Evolutionary conservation across 1,284 basidiomycete genomes (phyloP).

Genomic region (Microbotryum violaceum): DNA sequence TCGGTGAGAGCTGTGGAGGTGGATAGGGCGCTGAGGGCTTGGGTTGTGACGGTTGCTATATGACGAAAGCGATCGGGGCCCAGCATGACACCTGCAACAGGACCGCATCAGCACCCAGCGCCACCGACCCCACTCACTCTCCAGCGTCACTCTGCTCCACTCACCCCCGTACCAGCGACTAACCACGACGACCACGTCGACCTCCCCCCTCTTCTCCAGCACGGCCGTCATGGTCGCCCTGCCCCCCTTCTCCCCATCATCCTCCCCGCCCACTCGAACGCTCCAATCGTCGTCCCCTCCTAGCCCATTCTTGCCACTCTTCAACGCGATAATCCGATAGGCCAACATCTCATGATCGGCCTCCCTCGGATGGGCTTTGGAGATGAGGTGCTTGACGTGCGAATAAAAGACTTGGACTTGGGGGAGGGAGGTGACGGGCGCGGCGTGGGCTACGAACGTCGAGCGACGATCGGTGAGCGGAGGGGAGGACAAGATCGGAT

Average conservation of each 20-base stretch:
- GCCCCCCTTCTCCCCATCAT: constrained; percentile 66
- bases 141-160: background rate
- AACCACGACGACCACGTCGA: constrained; percentile 61
- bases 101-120: constrained; percentile 50
- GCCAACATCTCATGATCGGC: constrained; percentile 64
- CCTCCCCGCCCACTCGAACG: constrained; percentile 53
- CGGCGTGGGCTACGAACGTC: constrained; percentile 26
- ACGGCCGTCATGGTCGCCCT: constrained; percentile 56
- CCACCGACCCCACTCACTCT: no score
- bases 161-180: constrained; percentile 57
- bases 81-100: constrained; percentile 52
- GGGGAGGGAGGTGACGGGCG: constrained; percentile 1
- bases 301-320: constrained; percentile 58
- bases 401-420: constrained; percentile 10
- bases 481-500: constrained; percentile 13
- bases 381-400: constrained; percentile 8
- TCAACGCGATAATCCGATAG: constrained; percentile 66
- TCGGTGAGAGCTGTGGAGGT: constrained; percentile 58
- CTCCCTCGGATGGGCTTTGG: constrained; percentile 10
- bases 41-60: constrained; percentile 62
- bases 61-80: constrained; percentile 66
- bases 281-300: constrained; percentile 63
- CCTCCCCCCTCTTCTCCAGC: constrained; percentile 58
- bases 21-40: constrained; percentile 62
- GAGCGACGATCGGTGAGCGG: constrained; percentile 25